Conservation (phyloP, 2,329 filamentous ascomycete genomes). For the Coniella lustricola region DNA sequence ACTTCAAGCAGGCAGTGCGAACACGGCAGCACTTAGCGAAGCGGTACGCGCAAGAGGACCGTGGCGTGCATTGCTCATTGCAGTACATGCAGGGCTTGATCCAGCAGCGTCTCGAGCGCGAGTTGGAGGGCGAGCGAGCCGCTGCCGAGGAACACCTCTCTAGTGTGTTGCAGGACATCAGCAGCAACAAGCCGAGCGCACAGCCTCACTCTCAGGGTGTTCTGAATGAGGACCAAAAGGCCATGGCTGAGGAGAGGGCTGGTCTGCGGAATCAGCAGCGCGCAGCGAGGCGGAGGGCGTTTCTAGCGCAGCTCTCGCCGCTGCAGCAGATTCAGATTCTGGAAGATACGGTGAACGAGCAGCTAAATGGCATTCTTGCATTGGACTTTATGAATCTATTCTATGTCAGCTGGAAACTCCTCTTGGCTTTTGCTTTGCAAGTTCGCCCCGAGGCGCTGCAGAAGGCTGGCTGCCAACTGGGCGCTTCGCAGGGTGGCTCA, state of each 20-base stretch:
- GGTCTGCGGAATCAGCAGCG: not conserved
- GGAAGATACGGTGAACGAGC: constrained; percentile 17
- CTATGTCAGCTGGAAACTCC: constrained; percentile 16
- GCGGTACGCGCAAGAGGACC: not conserved
- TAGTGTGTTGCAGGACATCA: not conserved
- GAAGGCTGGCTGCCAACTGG: no score
- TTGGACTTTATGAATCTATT: constrained; percentile 22
- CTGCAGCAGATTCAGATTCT: constrained; percentile 20
- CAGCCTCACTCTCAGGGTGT: not conserved
- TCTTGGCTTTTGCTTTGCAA: constrained; percentile 7
- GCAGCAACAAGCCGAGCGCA: not conserved
- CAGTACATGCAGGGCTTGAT: not conserved
- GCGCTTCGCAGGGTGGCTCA: not conserved
- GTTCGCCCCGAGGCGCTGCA: no score
- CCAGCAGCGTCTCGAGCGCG: not conserved
- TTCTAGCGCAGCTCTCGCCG: constrained; percentile 17
- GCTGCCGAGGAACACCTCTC: not conserved
- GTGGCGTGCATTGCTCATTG: not conserved
- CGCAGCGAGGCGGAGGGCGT: constrained; percentile 7
- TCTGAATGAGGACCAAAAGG: not conserved
- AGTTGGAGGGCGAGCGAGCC: not conserved
- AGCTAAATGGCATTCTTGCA: constrained; percentile 20
- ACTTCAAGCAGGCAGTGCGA: not conserved
- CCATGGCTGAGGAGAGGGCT: not conserved
- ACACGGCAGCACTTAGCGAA: not conserved